Evolutionary conservation across 2,329 filamentous ascomycete species (phyloP), one percentile per base, ranked within the genome.

Genomic region (Dendrostoma leiphaemia): DNA sequence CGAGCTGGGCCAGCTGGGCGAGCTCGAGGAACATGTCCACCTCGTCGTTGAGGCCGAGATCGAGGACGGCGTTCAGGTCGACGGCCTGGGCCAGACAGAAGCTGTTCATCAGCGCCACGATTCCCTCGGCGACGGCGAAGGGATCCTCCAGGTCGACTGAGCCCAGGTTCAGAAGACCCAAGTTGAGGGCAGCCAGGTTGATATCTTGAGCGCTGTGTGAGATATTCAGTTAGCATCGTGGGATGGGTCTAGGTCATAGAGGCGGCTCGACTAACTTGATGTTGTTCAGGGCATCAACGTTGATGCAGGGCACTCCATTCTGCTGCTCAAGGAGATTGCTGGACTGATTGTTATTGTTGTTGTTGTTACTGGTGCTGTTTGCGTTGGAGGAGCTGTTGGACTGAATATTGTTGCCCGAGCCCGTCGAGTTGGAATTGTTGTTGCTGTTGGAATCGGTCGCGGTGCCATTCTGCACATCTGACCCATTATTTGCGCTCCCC

Each of bases 1-100:
- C 52, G 19, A 69, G 61, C 57, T 69, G 61, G 59, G 63, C 59
- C 10, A 69, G 59, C 63, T 69, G 62, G 6, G 64, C 64, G 13
- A 69, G 63, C 62, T 68, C 62, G 19, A 69, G 56, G 57, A 70
- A 68, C 46, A 70, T 59, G 40, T 69, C 59, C 21, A 66, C 52
- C 34, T 67, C 60, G 26, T 64, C 61, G 51, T 62, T 57, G 38
- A 58, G 37, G 23, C 65, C 60, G 10, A 69, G 60, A 26, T 51
- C 44, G 31, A 65, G 48, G 29, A 64, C 51, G 47, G 49, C 62
- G 58, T 67, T 63, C 19, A 48, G 37, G 49, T 64, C 56, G 35
- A 68, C 55, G 2, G 62, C 35, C 28, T 63, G 57, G 28, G 59
- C 56, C 32, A 69, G 59, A 51, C 67, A 70, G 9, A 69, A 61